A percentile compares a stretch with the other conserved stretches of the same genome.
Conservation (phyloP, 2,329 filamentous ascomycete species). For the Magnaporthales sp. region DNA sequence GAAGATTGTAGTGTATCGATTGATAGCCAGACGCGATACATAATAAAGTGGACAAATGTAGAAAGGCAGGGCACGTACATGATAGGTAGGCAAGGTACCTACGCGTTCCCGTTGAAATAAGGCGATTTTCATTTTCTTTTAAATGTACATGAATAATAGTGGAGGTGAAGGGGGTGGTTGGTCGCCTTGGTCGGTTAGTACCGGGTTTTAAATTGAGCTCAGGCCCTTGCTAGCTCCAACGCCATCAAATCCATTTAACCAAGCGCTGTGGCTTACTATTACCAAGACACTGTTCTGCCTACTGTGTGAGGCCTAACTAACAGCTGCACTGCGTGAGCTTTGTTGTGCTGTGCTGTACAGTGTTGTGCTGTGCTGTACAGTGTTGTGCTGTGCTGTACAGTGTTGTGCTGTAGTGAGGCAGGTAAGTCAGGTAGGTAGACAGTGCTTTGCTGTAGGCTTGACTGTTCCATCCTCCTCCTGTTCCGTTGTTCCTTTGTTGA, state of each 20-base stretch:
- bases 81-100: too few relatives aligned
- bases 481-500: neutral
- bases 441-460: too few relatives aligned
- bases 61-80: neutral
- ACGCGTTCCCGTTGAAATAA: neutral
- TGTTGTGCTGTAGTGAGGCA: neutral
- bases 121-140: neutral
- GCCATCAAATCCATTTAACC: neutral
- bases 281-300: neutral
- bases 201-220: neutral
- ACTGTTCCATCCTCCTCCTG: too few relatives aligned
- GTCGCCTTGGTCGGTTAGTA: neutral
- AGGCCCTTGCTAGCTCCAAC: neutral
- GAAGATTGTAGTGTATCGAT: neutral
- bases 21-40: neutral
- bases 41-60: neutral
- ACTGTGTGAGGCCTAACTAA: neutral
- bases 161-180: neutral
- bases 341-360: neutral
- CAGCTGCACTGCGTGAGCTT: neutral
- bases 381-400: neutral
- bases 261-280: neutral
- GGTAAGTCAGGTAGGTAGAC: neutral
- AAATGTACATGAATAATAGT: neutral
- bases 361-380: neutral